A percentile compares a stretch with the other conserved stretches of the same genome.
phyloP scores from a whole-genome alignment of 345 rosid genomes.

The Moringa oleifera region DNA sequence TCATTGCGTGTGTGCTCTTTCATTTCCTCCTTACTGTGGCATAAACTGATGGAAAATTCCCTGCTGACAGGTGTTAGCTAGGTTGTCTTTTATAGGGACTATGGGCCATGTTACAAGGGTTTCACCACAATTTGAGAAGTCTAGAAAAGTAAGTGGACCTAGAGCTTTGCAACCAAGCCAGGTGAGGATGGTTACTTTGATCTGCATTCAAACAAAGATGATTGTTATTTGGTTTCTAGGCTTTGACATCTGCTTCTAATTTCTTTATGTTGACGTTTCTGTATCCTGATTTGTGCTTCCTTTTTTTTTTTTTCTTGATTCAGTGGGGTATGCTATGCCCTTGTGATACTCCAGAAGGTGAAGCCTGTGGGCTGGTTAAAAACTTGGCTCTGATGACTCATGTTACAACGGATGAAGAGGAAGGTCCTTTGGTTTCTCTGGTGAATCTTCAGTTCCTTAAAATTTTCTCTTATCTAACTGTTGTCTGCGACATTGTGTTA shows the following conservation, averaged over 20 bases:
- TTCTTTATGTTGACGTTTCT: slow-evolving; percentile 4
- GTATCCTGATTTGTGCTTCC: background rate
- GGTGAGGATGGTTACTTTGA: slow-evolving; percentile 34
- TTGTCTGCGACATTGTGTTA: background rate
- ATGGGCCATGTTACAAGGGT: slow-evolving; percentile 81
- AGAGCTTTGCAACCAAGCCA: slow-evolving; percentile 98
- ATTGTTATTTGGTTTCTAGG: background rate
- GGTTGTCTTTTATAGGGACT: slow-evolving; percentile 77
- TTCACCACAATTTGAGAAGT: slow-evolving; percentile 87
- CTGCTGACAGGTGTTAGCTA: slow-evolving; percentile 53
- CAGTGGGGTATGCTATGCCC: slow-evolving; percentile 99
- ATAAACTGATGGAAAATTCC: slow-evolving; percentile 20
- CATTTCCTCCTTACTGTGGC: slow-evolving; percentile 4
- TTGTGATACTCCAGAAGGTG: slow-evolving; percentile 98
- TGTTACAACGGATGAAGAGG: slow-evolving; percentile 93
- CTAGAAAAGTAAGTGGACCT: slow-evolving; percentile 99
- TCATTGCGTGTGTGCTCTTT: slow-evolving; percentile 11
- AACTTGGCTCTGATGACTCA: slow-evolving; percentile 99
- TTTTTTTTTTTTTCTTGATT: slow-evolving; percentile 3
- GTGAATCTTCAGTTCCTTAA: slow-evolving; percentile 28
- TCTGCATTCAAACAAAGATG: background rate
- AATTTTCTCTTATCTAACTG: slow-evolving; percentile 12
- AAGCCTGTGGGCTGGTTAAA: slow-evolving; percentile 94
- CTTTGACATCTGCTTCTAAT: slow-evolving; percentile 6
- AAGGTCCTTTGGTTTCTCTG: slow-evolving; percentile 73